Conservation (phyloP, 495 filamentous ascomycete genomes). For the Aspergillus conjunctus region DNA sequence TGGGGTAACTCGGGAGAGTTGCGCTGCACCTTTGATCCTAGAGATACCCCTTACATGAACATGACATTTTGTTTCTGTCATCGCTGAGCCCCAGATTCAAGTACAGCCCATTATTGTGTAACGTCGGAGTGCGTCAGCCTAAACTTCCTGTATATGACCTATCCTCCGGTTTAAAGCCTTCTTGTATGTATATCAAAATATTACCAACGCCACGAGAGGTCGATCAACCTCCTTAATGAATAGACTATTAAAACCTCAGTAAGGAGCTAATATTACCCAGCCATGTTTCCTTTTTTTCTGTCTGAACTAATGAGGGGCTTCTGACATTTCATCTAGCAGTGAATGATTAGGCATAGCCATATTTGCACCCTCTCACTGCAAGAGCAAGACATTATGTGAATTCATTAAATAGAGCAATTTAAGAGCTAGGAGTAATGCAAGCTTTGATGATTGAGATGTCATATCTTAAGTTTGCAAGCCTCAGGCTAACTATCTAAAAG, state of each 20-base stretch:
- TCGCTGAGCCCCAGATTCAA: neutral
- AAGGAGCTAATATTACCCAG: neutral
- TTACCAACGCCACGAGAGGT: neutral
- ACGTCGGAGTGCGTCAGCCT: neutral
- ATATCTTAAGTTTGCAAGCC: too few species aligned
- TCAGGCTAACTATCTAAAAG: neutral
- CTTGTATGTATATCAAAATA: neutral
- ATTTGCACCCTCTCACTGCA: neutral
- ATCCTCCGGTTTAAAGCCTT: neutral
- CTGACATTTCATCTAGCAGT: neutral
- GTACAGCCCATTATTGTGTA: neutral
- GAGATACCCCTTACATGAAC: neutral
- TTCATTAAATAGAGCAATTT: neutral
- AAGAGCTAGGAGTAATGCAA: too few species aligned
- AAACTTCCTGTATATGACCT: neutral
- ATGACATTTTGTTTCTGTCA: neutral
- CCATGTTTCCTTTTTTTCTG: neutral
- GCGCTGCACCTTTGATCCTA: neutral
- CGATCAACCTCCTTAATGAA: neutral
- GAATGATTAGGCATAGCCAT: neutral
- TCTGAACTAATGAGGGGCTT: neutral
- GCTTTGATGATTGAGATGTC: too few species aligned
- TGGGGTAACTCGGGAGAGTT: neutral
- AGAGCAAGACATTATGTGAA: neutral
- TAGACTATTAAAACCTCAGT: too few species aligned